Conservation (phyloP, 2,329 filamentous ascomycete genomes). For the Fusarium sp. region DNA sequence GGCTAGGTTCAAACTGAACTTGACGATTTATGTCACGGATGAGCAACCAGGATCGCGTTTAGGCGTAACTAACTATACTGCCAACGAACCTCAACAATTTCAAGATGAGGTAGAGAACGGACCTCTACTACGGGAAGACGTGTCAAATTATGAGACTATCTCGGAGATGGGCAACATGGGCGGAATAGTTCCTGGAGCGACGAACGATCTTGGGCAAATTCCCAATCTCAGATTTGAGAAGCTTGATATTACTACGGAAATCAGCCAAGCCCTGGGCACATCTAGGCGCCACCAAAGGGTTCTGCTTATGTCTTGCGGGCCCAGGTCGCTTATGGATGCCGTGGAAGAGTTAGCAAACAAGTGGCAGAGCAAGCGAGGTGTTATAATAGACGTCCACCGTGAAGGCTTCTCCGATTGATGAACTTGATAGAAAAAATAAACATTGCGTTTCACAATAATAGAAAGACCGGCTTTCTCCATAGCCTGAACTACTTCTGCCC, state of each 20-base stretch:
- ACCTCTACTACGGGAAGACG: background rate
- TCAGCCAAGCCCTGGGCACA: background rate
- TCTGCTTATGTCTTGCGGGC: rapidly evolving
- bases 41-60: background rate
- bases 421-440: background rate
- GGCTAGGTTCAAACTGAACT: background rate
- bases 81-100: rapidly evolving
- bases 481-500: background rate
- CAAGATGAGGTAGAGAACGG: background rate
- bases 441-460: background rate
- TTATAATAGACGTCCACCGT: background rate
- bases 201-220: background rate
- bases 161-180: background rate
- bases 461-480: background rate
- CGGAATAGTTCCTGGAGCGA: no score
- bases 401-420: conserved; percentile 1
- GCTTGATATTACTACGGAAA: background rate
- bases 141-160: background rate
- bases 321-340: background rate
- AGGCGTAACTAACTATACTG: background rate
- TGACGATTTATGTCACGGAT: background rate
- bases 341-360: background rate
- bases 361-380: background rate
- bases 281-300: background rate
- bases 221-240: background rate